phyloP scores from a whole-genome alignment of 2,329 filamentous ascomycete genomes.

The Paecilomyces sp. region DNA sequence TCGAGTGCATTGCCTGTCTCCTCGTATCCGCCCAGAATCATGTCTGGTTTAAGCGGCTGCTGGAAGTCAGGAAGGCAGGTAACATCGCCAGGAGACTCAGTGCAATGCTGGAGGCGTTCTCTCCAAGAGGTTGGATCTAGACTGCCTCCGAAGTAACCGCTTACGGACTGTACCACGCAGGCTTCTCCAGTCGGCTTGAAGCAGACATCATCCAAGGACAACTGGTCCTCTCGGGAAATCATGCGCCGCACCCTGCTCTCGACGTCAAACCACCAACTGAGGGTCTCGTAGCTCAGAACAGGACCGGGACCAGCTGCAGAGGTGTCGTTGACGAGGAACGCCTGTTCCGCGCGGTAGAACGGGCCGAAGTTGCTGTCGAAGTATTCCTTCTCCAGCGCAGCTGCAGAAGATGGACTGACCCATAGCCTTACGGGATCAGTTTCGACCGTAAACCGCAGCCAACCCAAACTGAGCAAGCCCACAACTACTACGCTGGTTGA shows the following conservation, averaged over 20 bases:
- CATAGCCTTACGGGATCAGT: constrained; percentile 84
- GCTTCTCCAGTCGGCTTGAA: constrained; percentile 86
- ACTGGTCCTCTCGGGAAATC: constrained; percentile 60
- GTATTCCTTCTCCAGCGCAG: constrained; percentile 86
- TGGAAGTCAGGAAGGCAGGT: constrained; percentile 81
- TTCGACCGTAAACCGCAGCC: constrained; percentile 84
- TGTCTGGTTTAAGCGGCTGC: constrained; percentile 77
- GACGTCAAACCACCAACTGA: constrained; percentile 89
- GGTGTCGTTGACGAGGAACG: constrained; percentile 88
- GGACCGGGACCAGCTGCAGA: constrained; percentile 57
- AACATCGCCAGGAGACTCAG: constrained; percentile 62
- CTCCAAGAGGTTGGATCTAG: constrained; percentile 63
- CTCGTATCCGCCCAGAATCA: constrained; percentile 78
- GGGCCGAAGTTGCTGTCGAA: constrained; percentile 92
- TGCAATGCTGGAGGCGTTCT: constrained; percentile 63
- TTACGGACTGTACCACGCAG: constrained; percentile 90
- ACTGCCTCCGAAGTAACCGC: constrained; percentile 73
- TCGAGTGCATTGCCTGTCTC: constrained; percentile 58
- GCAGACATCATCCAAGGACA: constrained; percentile 76
- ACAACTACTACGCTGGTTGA: constrained; percentile 66
- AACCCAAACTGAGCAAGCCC: constrained; percentile 73
- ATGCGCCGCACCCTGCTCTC: constrained; percentile 69
- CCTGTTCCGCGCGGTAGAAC: constrained; percentile 90
- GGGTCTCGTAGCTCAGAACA: constrained; percentile 79
- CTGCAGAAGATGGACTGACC: constrained; percentile 90